Percentiles rank a stretch among this genome's conserved stretches.
Conservation (phyloP, 108 stramenopile genomes). For the Cyclotella atomus region DNA sequence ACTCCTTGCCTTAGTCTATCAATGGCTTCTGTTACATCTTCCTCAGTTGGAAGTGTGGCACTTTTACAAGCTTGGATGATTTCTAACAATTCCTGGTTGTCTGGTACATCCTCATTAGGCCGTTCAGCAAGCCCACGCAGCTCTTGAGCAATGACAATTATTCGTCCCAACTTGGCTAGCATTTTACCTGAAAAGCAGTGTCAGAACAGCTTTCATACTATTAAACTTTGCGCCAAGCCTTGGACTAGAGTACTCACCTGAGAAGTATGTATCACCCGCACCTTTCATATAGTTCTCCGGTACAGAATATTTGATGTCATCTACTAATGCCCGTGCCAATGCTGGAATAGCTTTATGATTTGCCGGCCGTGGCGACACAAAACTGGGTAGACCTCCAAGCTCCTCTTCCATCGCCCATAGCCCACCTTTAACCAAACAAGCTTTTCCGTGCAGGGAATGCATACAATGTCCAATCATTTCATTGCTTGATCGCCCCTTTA, state of each 20-base stretch:
- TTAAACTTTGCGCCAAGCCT: too few species aligned
- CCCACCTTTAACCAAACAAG: constrained; percentile 36
- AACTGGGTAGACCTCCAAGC: constrained; percentile 55
- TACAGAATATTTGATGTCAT: constrained; percentile 66
- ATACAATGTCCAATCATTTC: constrained; percentile 31
- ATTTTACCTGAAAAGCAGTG: constrained; percentile 93
- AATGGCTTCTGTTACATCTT: constrained; percentile 57
- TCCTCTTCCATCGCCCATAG: constrained; percentile 43
- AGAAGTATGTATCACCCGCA: constrained; percentile 95
- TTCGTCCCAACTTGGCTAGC: constrained; percentile 89
- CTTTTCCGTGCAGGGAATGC: constrained; percentile 33
- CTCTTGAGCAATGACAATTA: constrained; percentile 84
- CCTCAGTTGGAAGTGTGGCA: constrained; percentile 50
- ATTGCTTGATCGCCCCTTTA: constrained; percentile 33
- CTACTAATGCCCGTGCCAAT: constrained; percentile 49
- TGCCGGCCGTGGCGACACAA: constrained; percentile 70
- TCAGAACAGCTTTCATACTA: too few species aligned
- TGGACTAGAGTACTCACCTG: too few species aligned
- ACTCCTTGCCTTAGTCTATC: constrained; percentile 60
- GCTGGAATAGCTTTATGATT: constrained; percentile 44
- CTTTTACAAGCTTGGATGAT: constrained; percentile 56
- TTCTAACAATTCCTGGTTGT: constrained; percentile 23
- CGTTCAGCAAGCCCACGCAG: constrained; percentile 58
- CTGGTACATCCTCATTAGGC: constrained; percentile 8
- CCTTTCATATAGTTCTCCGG: constrained; percentile 83